Conservation (phyloP, 495 filamentous ascomycete species). For the Hypoxylon rickii region DNA sequence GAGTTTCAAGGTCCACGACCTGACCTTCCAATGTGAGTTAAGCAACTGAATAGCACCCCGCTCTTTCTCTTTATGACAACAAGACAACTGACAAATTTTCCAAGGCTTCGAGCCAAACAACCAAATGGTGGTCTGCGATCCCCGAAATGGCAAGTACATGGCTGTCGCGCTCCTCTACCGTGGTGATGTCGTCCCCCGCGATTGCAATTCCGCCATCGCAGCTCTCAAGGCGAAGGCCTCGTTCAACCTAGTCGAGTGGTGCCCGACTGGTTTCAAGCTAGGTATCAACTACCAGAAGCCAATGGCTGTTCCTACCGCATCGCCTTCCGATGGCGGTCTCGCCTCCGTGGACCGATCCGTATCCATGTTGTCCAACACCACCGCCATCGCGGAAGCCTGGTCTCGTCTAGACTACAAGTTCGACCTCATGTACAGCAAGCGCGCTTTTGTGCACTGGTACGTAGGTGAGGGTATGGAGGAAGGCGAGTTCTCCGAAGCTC, state of each 20-base stretch:
- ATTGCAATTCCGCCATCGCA: constrained; percentile 79
- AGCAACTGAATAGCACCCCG: too few species aligned
- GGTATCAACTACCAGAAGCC: constrained; percentile 94
- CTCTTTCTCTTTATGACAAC: too few species aligned
- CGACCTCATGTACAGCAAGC: constrained; percentile 96
- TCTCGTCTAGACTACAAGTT: constrained; percentile 89
- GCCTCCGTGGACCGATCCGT: constrained; percentile 85
- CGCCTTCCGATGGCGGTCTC: constrained; percentile 64
- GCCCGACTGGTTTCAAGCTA: constrained; percentile 94
- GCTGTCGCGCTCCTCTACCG: constrained; percentile 88
- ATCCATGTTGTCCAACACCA: constrained; percentile 91
- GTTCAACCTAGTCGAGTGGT: constrained; percentile 95
- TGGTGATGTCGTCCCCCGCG: constrained; percentile 84
- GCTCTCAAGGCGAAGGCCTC: constrained; percentile 83
- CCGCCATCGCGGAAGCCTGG: constrained; percentile 90
- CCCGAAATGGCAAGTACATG: constrained; percentile 94
- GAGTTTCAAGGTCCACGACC: constrained; percentile 86
- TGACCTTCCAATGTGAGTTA: constrained; percentile 81
- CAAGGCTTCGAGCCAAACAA: constrained; percentile 93
- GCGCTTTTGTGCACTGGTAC: constrained; percentile 94
- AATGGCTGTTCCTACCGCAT: constrained; percentile 69
- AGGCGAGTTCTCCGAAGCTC: constrained; percentile 88
- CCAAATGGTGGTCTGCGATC: constrained; percentile 95
- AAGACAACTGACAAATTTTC: constrained; percentile 25
- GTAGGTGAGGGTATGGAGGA: constrained; percentile 97